These are phyloP conservation scores for Backusella westeae DNA, from an alignment of 192 early-diverging fungal species.

Conservation along the genomic window DNA sequence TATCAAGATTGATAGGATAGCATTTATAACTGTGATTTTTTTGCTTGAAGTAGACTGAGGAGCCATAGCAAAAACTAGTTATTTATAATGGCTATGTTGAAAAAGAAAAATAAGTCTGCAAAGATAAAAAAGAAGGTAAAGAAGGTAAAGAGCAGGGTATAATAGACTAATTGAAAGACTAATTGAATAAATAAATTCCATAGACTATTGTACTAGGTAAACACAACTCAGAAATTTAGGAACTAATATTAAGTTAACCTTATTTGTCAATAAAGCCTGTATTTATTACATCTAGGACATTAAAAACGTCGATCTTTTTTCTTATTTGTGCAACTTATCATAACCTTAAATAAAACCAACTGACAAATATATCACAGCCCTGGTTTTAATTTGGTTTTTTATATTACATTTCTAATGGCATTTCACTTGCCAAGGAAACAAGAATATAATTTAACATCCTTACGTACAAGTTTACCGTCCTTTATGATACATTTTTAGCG, in stretches of 20 bases:
- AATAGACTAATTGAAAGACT: not conserved
- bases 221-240: not conserved
- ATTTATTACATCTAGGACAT: not conserved
- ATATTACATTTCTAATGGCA: not conserved
- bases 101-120: not conserved
- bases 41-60: not conserved
- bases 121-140: slow-evolving; percentile 1
- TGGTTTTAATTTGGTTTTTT: not conserved
- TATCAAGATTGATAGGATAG: not conserved
- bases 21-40: not conserved
- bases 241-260: not conserved
- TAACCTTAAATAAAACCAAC: not conserved
- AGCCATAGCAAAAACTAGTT: not conserved
- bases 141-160: not conserved
- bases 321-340: not conserved
- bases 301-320: not conserved
- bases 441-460: not conserved
- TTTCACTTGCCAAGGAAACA: not conserved
- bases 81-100: not conserved
- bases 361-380: not conserved
- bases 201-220: not conserved
- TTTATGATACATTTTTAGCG: no score
- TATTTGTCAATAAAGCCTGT: not conserved
- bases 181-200: slow-evolving; percentile 1
- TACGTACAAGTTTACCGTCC: no score